phyloP scores from a whole-genome alignment of 2,329 filamentous ascomycete genomes.

The Pyrenophora tritici-repentis region DNA sequence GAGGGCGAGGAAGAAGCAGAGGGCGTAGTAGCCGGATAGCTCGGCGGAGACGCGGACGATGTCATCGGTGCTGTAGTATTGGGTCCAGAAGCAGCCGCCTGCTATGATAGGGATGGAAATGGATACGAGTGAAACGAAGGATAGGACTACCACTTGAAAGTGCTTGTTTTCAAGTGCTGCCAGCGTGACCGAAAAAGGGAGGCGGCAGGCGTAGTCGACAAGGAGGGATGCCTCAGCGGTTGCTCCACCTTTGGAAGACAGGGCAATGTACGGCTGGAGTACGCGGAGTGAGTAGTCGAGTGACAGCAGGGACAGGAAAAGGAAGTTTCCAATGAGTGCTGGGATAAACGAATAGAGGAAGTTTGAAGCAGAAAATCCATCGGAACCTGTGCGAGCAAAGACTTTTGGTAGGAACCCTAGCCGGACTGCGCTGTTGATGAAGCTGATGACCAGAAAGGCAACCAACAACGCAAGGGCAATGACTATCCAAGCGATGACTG shows the following conservation, averaged over 20 bases:
- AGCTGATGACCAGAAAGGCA: constrained; percentile 73
- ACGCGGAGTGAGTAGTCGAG: constrained; percentile 69
- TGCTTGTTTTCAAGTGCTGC: constrained; percentile 66
- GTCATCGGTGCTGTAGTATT: constrained; percentile 57
- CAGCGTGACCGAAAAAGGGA: constrained; percentile 64
- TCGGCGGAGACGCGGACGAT: constrained; percentile 66
- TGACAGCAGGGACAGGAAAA: constrained; percentile 70
- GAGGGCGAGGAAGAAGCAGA: constrained; percentile 73
- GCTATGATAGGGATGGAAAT: constrained; percentile 68
- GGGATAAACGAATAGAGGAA: constrained; percentile 84
- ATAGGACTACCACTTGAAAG: constrained; percentile 67
- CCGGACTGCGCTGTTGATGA: constrained; percentile 69
- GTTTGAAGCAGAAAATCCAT: constrained; percentile 81
- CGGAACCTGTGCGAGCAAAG: constrained; percentile 60
- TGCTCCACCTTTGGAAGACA: constrained; percentile 63
- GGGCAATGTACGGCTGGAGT: constrained; percentile 71
- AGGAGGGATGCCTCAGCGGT: constrained; percentile 68
- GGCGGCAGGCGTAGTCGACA: constrained; percentile 70
- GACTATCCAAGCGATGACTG: constrained; percentile 67
- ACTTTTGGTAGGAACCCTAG: constrained; percentile 75
- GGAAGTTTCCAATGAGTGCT: constrained; percentile 66
- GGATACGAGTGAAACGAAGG: constrained; percentile 63
- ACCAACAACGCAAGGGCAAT: constrained; percentile 47
- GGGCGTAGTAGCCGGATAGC: constrained; percentile 71
- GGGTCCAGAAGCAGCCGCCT: constrained; percentile 74